These are phyloP conservation scores for Colletotrichum sp. DNA, from an alignment of 2,329 filamentous ascomycete species.

Conservation along the genomic window DNA sequence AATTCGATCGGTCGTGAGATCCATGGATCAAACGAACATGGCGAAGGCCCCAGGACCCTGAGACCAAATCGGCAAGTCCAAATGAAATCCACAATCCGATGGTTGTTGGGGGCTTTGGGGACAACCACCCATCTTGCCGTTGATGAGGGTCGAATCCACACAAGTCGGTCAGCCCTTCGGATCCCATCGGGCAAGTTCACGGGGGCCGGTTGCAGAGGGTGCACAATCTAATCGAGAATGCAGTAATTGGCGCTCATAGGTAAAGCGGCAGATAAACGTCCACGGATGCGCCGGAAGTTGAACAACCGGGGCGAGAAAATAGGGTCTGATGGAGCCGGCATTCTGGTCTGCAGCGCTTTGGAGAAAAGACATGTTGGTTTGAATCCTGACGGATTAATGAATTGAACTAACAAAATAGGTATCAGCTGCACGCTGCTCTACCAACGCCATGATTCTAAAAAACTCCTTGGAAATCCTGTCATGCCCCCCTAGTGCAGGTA, in stretches of 20 bases:
- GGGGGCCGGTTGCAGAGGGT: neutral
- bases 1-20: neutral
- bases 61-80: neutral
- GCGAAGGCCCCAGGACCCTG: neutral
- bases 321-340: neutral
- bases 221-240: neutral
- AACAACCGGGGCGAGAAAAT: neutral
- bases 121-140: neutral
- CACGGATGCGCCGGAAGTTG: slow-evolving; percentile 9
- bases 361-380: neutral
- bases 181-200: neutral
- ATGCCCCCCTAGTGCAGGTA: neutral
- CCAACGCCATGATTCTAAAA: neutral
- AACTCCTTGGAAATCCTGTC: neutral
- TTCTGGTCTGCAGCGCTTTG: neutral
- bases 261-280: neutral
- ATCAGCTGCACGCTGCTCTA: neutral
- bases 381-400: neutral
- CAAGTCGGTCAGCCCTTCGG: neutral
- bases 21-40: too few relatives aligned
- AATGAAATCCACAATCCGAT: neutral
- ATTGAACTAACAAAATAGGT: neutral
- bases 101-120: neutral
- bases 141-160: neutral
- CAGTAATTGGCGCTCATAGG: neutral